Evolutionary conservation across 2,329 filamentous ascomycete genomes (phyloP), one percentile per base, ranked within the genome.

Genomic region (Huntiella moniliformis): DNA sequence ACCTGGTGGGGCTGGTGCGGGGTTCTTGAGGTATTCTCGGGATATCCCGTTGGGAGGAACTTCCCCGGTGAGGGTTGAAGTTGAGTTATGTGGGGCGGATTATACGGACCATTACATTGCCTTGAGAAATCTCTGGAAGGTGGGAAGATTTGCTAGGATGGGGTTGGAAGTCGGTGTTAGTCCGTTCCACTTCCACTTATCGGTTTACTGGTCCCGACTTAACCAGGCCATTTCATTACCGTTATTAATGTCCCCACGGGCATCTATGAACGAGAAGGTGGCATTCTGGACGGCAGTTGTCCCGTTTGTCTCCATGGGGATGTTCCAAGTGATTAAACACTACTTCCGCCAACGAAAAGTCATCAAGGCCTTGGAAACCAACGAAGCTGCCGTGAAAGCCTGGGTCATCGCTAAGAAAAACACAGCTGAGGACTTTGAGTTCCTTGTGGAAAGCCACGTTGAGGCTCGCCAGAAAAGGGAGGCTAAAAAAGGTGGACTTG

Each of bases 141-240:
- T 63, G 38, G 64, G 66, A 33, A 54, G 57, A 6, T 63, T 63
- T 53, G 60, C 64, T 40, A 63, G 59, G 37, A 50, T 66, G 12
- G 67, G 67, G 8, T 54, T 70, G 32, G 67, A 70, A 47, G 51
- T 69, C 10, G 63, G 62, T 12, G 52, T 68, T 33, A 62, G 61
- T 43, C 56, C 57, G 2, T 58, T 58, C 50, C 62, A 58, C 46
- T 51, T 68, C n/a, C 61, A 67, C 47, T 48, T 68, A 38, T 67
- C 65, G 7, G 54, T 67, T 2, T 67, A 68, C 56, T 67, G 64
- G 64, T 66, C 66, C 2, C 61, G 64, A 1, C 59, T 66, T 18
- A 60, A 59, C 18, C 66, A 67, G 52, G 48, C 44, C 3, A 31
- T 47, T 11, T 44, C 45, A 10, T 22, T 49, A n/a, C 47, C 47